Conservation (phyloP, 345 rosid species). For the Lepidium sativum region DNA sequence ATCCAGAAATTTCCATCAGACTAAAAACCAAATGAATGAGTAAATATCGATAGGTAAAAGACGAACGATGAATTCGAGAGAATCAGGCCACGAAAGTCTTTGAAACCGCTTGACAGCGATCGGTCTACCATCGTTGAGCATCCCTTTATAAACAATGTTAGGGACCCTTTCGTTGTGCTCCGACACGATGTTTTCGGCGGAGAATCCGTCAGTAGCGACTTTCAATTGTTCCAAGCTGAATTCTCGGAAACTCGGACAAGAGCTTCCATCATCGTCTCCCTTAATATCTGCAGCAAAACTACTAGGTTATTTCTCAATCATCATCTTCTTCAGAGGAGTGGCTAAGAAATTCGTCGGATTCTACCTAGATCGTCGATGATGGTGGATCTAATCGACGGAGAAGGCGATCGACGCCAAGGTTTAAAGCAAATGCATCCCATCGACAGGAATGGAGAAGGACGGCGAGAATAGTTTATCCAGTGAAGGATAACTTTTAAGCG, state of each 20-base stretch:
- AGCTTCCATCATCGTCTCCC: neutral
- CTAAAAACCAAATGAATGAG: neutral
- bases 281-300: slow-evolving; percentile 1
- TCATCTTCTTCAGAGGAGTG: neutral
- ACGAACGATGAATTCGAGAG: slow-evolving; percentile 85
- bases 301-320: slow-evolving; percentile 14
- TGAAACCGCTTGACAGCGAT: slow-evolving; percentile 89
- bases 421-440: slow-evolving; percentile 29
- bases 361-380: slow-evolving; percentile 17
- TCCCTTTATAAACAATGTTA: slow-evolving; percentile 82
- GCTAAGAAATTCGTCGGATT: neutral
- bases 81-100: slow-evolving; percentile 85
- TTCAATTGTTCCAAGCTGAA: slow-evolving; percentile 60
- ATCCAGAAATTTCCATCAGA: neutral
- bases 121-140: slow-evolving; percentile 41
- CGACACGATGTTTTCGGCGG: slow-evolving; percentile 75
- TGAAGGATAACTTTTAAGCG: slow-evolving; percentile 4
- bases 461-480: neutral
- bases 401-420: slow-evolving; percentile 15
- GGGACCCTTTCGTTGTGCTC: slow-evolving; percentile 97
- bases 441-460: slow-evolving; percentile 3
- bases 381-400: slow-evolving; percentile 15
- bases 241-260: slow-evolving; percentile 59
- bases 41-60: neutral
- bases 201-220: slow-evolving; percentile 66